phyloP scores from a whole-genome alignment of 306 rosid species.

The Lathyrus aphaca region DNA sequence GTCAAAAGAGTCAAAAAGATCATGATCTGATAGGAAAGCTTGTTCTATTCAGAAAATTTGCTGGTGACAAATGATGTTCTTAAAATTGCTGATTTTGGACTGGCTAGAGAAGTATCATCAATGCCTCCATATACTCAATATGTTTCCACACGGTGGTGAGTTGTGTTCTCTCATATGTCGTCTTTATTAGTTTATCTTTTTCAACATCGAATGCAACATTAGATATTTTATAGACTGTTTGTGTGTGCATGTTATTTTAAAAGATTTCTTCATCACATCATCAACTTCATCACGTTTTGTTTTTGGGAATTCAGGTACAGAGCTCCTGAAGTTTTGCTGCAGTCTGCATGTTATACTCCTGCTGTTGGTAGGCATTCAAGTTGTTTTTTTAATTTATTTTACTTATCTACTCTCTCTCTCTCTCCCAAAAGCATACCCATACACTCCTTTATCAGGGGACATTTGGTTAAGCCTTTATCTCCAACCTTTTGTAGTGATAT shows the following conservation, averaged over 20 bases:
- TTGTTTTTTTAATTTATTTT: conserved; percentile 14
- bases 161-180: conserved; percentile 32
- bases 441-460: not conserved
- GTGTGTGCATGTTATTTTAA: not conserved
- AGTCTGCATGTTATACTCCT: conserved; percentile 69
- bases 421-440: too few relatives aligned
- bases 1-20: conserved; percentile 11
- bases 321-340: conserved; percentile 89
- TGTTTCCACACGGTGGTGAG: conserved; percentile 95
- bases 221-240: conserved; percentile 9
- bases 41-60: conserved; percentile 64
- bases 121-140: conserved; percentile 92
- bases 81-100: conserved; percentile 87
- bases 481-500: too few relatives aligned
- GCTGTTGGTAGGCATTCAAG: conserved; percentile 70
- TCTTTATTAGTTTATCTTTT: conserved; percentile 24
- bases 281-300: conserved; percentile 18
- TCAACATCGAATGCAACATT: conserved; percentile 5
- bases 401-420: conserved; percentile 9
- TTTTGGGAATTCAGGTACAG: conserved; percentile 66
- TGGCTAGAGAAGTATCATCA: conserved; percentile 86
- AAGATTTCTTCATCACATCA: not conserved
- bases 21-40: conserved; percentile 20
- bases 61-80: conserved; percentile 75
- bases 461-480: not conserved